Conservation (phyloP, 345 rosid genomes). For the Citrus trifoliata region DNA sequence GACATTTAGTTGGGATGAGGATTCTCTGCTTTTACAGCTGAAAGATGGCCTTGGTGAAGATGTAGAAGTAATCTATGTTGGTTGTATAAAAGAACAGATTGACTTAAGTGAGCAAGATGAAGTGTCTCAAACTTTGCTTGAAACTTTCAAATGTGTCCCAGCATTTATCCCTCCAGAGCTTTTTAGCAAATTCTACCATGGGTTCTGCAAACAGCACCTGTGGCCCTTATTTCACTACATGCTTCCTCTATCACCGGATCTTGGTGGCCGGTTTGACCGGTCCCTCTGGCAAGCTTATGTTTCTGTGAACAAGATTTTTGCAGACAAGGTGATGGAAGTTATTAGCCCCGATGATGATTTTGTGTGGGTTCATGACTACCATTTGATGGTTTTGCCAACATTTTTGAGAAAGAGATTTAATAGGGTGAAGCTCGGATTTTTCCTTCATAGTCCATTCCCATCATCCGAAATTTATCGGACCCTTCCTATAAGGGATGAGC, state of each 20-base stretch:
- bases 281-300: slow-evolving; percentile 93
- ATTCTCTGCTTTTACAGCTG: slow-evolving; percentile 88
- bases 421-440: slow-evolving; percentile 85
- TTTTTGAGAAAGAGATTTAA: slow-evolving; percentile 87
- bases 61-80: slow-evolving; percentile 84
- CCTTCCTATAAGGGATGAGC: slow-evolving; percentile 83
- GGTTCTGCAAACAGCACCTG: slow-evolving; percentile 88
- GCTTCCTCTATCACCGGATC: slow-evolving; percentile 90
- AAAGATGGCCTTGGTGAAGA: slow-evolving; percentile 93
- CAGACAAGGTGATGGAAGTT: slow-evolving; percentile 93
- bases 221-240: slow-evolving; percentile 98
- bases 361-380: slow-evolving; percentile 97
- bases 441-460: slow-evolving; percentile 95
- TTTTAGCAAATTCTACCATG: slow-evolving; percentile 80
- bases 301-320: slow-evolving; percentile 90
- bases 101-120: slow-evolving; percentile 70
- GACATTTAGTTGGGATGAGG: slow-evolving; percentile 87
- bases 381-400: slow-evolving; percentile 90
- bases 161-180: slow-evolving; percentile 77
- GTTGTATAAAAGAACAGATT: slow-evolving; percentile 73
- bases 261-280: slow-evolving; percentile 83
- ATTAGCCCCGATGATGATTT: slow-evolving; percentile 91
- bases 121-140: slow-evolving; percentile 75
- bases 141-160: slow-evolving; percentile 91
- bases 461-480: slow-evolving; percentile 92